Evolutionary conservation across 2,329 filamentous ascomycete genomes (phyloP).

Genomic region (Aureobasidium vineae): DNA sequence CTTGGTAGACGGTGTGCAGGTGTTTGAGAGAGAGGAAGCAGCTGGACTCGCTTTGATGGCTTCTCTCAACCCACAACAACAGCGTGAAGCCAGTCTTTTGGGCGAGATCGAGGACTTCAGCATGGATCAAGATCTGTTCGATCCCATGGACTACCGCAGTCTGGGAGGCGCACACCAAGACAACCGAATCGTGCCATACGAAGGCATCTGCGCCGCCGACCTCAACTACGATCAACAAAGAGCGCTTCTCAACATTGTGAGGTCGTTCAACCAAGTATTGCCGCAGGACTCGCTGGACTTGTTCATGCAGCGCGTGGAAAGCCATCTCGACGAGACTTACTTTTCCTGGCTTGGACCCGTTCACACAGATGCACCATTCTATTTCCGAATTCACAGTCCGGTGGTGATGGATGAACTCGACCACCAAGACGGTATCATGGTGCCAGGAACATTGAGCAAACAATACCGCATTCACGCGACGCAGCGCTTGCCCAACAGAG

Average conservation of each 20-base stretch:
- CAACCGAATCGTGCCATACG: conserved; percentile 68
- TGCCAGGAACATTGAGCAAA: conserved; percentile 70
- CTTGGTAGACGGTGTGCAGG: conserved; percentile 55
- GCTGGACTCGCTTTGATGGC: conserved; percentile 68
- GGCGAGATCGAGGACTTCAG: conserved; percentile 50
- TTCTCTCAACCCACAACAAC: conserved; percentile 50
- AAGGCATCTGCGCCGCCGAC: conserved; percentile 59
- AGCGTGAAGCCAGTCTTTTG: conserved; percentile 53
- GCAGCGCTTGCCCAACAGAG: conserved; percentile 67
- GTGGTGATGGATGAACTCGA: conserved; percentile 74
- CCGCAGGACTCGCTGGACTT: conserved; percentile 55
- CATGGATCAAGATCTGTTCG: conserved; percentile 40
- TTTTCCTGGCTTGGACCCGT: conserved; percentile 74
- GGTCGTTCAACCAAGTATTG: conserved; percentile 66
- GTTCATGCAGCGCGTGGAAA: conserved; percentile 55
- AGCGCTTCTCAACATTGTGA: conserved; percentile 56
- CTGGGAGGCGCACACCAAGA: conserved; percentile 74
- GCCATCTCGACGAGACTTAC: conserved; percentile 64
- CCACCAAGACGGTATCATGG: conserved; percentile 67
- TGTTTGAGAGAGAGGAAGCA: conserved; percentile 62
- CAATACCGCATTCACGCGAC: conserved; percentile 76
- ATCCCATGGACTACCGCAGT: conserved; percentile 60
- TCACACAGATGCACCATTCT: conserved; percentile 66
- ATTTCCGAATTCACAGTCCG: conserved; percentile 73
- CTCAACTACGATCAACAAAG: conserved; percentile 50